Conservation (phyloP, 2,329 filamentous ascomycete species). For the Talaromyces amestolkiae region DNA sequence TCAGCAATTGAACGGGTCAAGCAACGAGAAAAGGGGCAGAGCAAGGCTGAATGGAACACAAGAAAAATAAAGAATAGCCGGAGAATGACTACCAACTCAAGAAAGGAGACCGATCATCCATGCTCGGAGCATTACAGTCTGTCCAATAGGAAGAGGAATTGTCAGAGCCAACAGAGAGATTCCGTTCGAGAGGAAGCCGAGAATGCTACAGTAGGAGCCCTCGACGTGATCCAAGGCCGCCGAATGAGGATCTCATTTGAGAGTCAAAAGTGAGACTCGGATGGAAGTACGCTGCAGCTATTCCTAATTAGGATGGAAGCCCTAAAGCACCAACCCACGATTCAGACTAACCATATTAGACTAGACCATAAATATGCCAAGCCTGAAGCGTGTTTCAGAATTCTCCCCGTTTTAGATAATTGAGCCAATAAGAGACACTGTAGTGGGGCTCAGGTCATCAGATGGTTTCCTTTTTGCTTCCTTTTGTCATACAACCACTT, state of each 20-base stretch:
- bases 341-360: background rate
- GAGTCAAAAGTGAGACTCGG: background rate
- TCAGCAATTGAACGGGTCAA: background rate
- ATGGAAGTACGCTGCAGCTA: background rate
- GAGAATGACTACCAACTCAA: conserved; percentile 1
- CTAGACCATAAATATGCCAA: background rate
- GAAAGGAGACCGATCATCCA: background rate
- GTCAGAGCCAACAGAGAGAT: background rate
- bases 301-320: background rate
- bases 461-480: background rate
- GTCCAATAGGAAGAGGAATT: background rate
- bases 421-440: background rate
- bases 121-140: conserved; percentile 1
- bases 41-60: background rate
- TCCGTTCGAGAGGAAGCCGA: background rate
- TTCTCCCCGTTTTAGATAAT: background rate
- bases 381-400: conserved; percentile 4
- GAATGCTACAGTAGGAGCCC: background rate
- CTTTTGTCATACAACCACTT: background rate
- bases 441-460: background rate
- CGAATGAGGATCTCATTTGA: background rate
- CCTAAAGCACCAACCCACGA: conserved; percentile 2
- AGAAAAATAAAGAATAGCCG: background rate
- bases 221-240: background rate
- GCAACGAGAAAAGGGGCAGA: background rate